Evolutionary conservation across 805 yeast genomes (phyloP), one percentile per base, ranked within the genome.

Genomic region (Teunomyces cretensis): DNA sequence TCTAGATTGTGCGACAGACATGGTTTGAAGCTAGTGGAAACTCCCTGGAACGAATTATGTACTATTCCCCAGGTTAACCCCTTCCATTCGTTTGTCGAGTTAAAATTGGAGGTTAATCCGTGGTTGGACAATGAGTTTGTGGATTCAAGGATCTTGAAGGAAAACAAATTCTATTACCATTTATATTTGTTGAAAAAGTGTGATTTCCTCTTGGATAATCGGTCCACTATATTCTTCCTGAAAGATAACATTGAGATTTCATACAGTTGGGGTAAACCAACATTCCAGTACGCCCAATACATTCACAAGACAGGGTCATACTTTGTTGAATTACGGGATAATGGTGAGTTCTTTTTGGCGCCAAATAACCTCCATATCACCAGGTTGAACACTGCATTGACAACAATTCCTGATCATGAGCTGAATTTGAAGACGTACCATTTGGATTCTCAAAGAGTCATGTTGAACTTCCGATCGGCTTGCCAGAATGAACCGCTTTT

Each of bases 191-290:
- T 94, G 49, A 83, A 81, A 48, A 70, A 67, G 30, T 71, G 84
- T 13, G 96, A 88, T 2, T 94, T 90, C 61, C 71, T 88, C 46
- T 70, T 90, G 46, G 99, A 94, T 58, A 85, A 86, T 56, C 70
- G 95, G 44, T 84, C 95, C 1, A 80, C 94, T 0, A 65, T 75
- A 14, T 82, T 82, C 52, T 76, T 87, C 62, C 22, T 35, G 38
- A 35, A 35, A 40, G 76, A 72, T 35, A 60, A 68, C 36, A 79
- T 87, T 54, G 90, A 88, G 37, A 83, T 91, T 15, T 60, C 73
- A 13, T 92, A 90, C 62, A 86, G 96, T 14, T 92, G 98, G 98
- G 98, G 98, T 2, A 79, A 75, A 46, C 95, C 96, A 1, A 72
- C 71, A 28, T 90, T 87, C 69, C 80, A 83, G 56, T 86, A 80